Evolutionary conservation across 2,329 filamentous ascomycete species (phyloP).

Genomic region (Periconia sp.): DNA sequence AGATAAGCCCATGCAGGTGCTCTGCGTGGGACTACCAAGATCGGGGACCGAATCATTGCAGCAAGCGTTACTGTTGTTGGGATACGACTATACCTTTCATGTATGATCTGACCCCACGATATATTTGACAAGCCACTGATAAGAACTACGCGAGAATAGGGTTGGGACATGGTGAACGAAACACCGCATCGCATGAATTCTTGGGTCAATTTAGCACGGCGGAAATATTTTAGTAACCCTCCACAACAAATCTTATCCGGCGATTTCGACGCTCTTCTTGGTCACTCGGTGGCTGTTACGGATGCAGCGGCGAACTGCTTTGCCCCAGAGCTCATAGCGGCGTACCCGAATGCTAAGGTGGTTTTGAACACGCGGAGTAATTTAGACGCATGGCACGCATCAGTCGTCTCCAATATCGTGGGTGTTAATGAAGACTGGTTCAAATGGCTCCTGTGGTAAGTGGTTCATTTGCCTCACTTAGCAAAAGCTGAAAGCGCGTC

Average conservation of each 20-base stretch:
- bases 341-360: constrained; percentile 58
- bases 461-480: neutral
- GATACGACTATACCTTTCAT: constrained; percentile 12
- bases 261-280: constrained; percentile 53
- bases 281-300: constrained; percentile 39
- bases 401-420: constrained; percentile 8
- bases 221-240: constrained; percentile 2
- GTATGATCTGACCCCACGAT: neutral
- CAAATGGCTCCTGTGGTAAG: constrained; percentile 9
- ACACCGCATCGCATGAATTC: constrained; percentile 9
- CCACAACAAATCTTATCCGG: constrained; percentile 1
- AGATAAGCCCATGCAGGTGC: constrained; percentile 9
- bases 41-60: constrained; percentile 11
- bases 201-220: constrained; percentile 6
- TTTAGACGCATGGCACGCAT: constrained; percentile 7
- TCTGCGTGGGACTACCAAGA: constrained; percentile 8
- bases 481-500: neutral
- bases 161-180: constrained; percentile 12
- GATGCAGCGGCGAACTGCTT: constrained; percentile 20
- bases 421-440: constrained; percentile 10
- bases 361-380: constrained; percentile 29
- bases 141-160: constrained; percentile 1
- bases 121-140: neutral
- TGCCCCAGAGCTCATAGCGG: constrained; percentile 48
- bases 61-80: constrained; percentile 5